These are phyloP conservation scores for Coffea eugenioides DNA, from an alignment of 257 asterid species.

Conservation along the genomic window DNA sequence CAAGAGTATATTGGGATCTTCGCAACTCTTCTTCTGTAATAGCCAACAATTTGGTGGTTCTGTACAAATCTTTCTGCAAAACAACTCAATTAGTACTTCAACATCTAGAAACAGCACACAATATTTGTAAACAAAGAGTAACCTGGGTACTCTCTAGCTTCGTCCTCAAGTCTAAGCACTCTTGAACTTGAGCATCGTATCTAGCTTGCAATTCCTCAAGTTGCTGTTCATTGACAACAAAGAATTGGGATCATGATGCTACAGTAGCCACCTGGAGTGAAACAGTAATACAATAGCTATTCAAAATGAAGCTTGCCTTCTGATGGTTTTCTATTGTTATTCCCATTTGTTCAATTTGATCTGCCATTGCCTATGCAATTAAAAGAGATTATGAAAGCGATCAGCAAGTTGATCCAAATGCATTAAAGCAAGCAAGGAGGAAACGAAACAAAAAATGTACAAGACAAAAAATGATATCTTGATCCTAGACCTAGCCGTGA, in stretches of 20 bases:
- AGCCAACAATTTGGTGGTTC: slow-evolving; percentile 52
- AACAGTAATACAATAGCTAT: neutral
- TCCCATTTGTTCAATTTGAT: slow-evolving; percentile 83
- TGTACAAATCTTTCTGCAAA: slow-evolving; percentile 60
- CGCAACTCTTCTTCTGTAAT: slow-evolving; percentile 58
- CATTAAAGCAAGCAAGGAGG: neutral
- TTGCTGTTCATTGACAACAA: slow-evolving; percentile 41
- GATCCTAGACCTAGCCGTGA: neutral
- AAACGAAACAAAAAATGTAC: neutral
- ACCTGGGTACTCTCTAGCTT: slow-evolving; percentile 68
- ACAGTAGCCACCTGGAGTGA: neutral
- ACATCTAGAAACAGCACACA: neutral
- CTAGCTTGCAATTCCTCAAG: slow-evolving; percentile 57
- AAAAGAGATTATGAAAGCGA: neutral
- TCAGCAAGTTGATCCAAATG: slow-evolving; percentile 10
- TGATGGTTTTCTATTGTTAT: slow-evolving; percentile 60
- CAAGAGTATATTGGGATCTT: slow-evolving; percentile 53
- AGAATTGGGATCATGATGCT: neutral
- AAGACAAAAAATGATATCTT: neutral
- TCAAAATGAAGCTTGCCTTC: slow-evolving; percentile 37
- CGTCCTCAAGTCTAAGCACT: slow-evolving; percentile 54
- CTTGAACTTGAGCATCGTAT: slow-evolving; percentile 53
- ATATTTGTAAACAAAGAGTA: slow-evolving; percentile 3
- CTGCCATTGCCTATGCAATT: slow-evolving; percentile 68
- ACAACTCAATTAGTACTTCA: slow-evolving; percentile 25